Base-by-base conservation (phyloP, 1,139 yeast genomes). In the Zygosaccharomyces sapae region DNA sequence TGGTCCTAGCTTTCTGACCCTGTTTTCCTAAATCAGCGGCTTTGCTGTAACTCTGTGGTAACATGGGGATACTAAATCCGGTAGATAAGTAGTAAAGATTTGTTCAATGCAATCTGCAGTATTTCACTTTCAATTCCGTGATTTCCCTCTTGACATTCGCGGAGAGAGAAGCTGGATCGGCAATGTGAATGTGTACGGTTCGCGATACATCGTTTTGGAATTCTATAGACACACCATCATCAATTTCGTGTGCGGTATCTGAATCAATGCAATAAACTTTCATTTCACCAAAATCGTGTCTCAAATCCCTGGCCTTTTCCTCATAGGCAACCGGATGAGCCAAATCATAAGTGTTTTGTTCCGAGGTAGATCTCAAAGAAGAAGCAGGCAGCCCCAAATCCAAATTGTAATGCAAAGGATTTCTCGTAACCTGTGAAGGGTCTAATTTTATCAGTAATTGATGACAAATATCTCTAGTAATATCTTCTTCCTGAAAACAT, bases 191-290 rank as follows among this genome's bases (percentile, higher is more conserved):
- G 29, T 83, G 77, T 4, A 90, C 59, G 2, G 70, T 68, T 56
- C 71, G 76, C 3, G 62, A 59, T 1, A 66, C 65, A 0, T 65
- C 67, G 1, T 59, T 62, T 0, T 68, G 50, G 24, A 62, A 62
- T 33, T 71, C 70, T 16, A 92, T 69, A 0, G 96, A 80, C 24
- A 92, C 74, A 40, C 97, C 98, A 66, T 92, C 98, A 65, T 92
- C 98, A 52, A 92, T 86, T 66, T 92, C 98, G 57, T 85, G 84
- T 0, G 97, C 96, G 38, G 75, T 75, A 9, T 73, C 79, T 2
- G 84, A 76, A 67, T 92, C 98, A 50, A 92, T 89, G 67, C 97
- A 89, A 62, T 82, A 92, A 0, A 90, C 81, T 0, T 83, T 77
- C 33, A 75, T 66, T 8, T 72, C 61, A 50, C 69, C 74, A 54